A percentile compares a stretch with the other conserved stretches of the same genome.
Evolutionary conservation across 108 stramenopile genomes (phyloP).

Genomic region (Cyclotella kingstonii): DNA sequence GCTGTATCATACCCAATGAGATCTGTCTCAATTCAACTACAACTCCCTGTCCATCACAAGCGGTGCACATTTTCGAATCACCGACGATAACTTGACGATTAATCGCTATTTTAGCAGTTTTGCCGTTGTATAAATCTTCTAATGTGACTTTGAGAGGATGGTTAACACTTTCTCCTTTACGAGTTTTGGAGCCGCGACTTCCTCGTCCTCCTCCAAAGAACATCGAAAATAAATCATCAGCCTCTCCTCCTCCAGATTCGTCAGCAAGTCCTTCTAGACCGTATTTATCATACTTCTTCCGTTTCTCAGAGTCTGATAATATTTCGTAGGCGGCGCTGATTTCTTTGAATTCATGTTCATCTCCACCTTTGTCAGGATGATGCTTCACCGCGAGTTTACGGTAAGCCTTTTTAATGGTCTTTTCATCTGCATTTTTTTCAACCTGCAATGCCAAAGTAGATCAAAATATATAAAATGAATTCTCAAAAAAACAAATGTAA

Average conservation of each 20-base stretch:
- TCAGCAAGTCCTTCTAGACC: conserved; percentile 86
- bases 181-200: conserved; percentile 66
- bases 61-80: conserved; percentile 68
- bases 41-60: conserved; percentile 91
- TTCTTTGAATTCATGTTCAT: conserved; percentile 92
- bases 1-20: conserved; percentile 97
- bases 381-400: conserved; percentile 82
- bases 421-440: conserved; percentile 64
- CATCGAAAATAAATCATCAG: conserved; percentile 92
- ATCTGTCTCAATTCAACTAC: conserved; percentile 93
- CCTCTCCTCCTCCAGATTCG: conserved; percentile 56
- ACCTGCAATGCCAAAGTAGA: conserved; percentile 52
- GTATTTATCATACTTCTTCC: conserved; percentile 86
- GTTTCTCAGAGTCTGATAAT: conserved; percentile 83
- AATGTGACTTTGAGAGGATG: conserved; percentile 92
- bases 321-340: conserved; percentile 89
- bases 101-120: conserved; percentile 94
- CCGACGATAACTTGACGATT: conserved; percentile 91
- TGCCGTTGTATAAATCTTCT: conserved; percentile 99
- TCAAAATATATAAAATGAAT: not conserved
- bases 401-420: conserved; percentile 90
- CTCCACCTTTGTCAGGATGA: conserved; percentile 91
- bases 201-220: conserved; percentile 89
- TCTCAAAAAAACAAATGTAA: too few relatives aligned
- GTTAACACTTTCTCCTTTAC: conserved; percentile 92